Percentiles rank a stretch among this genome's conserved stretches.
Conservation (phyloP, 2,329 filamentous ascomycete genomes). For the Escovopsis weberi region DNA sequence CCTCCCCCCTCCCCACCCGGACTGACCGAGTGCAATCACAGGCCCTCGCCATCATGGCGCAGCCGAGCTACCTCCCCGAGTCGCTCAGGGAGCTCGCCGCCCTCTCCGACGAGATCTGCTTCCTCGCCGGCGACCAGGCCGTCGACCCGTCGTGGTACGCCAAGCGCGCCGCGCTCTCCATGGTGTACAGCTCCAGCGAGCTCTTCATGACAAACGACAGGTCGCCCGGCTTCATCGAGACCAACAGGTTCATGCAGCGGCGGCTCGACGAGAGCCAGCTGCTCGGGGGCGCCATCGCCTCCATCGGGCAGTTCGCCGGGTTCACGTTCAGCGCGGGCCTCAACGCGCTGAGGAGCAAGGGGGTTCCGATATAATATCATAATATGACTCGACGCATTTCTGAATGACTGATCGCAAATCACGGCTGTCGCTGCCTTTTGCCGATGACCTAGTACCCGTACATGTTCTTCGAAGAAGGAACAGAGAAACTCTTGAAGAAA, state of each 20-base stretch:
- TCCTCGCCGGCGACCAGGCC: slow-evolving; percentile 64
- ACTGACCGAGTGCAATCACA: slow-evolving; percentile 18
- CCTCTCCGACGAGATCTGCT: slow-evolving; percentile 87
- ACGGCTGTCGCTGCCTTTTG: too few relatives aligned
- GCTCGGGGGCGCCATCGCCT: slow-evolving; percentile 46
- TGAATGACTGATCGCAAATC: not conserved
- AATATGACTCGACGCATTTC: not conserved
- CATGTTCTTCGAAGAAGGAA: too few relatives aligned
- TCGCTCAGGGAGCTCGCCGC: slow-evolving; percentile 66
- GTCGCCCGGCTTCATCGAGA: slow-evolving; percentile 59
- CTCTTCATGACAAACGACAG: slow-evolving; percentile 88
- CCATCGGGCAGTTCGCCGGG: slow-evolving; percentile 61
- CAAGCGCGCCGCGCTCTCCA: slow-evolving; percentile 40
- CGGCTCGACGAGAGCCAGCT: slow-evolving; percentile 55
- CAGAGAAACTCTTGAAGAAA: too few relatives aligned
- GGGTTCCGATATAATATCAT: slow-evolving; percentile 52
- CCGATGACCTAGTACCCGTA: too few relatives aligned
- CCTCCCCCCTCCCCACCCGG: not conserved
- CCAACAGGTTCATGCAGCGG: slow-evolving; percentile 63
- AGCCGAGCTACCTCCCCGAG: slow-evolving; percentile 60
- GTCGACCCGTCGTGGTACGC: slow-evolving; percentile 84
- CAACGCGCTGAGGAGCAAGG: slow-evolving; percentile 79
- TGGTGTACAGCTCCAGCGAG: slow-evolving; percentile 59
- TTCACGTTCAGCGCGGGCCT: slow-evolving; percentile 66
- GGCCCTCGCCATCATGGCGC: slow-evolving; percentile 83